These are phyloP conservation scores for Alloteropsis semialata DNA, from an alignment of 176 grass and related monocot species.

Conservation along the genomic window DNA sequence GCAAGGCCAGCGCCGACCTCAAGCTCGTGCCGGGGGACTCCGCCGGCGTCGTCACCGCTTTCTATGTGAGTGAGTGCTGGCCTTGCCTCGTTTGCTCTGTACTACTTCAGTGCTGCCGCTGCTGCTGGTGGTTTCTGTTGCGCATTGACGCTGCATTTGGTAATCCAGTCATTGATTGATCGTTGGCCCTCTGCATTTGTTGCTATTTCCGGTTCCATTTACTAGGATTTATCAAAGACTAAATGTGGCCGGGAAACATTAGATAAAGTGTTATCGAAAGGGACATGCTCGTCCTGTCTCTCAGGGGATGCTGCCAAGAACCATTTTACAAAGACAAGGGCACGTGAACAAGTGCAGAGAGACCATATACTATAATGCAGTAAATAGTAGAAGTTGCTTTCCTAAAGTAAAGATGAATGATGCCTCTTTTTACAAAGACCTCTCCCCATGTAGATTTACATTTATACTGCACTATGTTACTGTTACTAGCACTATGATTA, in stretches of 20 bases:
- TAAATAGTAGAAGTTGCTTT: neutral
- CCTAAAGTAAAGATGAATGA: conserved; percentile 8
- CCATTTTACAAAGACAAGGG: conserved; percentile 3
- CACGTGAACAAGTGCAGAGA: conserved; percentile 31
- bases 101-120: neutral
- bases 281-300: conserved; percentile 11
- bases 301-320: neutral
- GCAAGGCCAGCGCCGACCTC: conserved; percentile 72
- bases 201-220: neutral
- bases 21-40: conserved; percentile 94
- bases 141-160: neutral
- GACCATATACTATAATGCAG: neutral
- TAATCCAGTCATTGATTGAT: neutral
- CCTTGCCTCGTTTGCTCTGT: neutral
- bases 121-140: neutral
- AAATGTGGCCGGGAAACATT: neutral
- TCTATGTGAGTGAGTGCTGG: conserved; percentile 71
- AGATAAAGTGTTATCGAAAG: neutral
- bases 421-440: neutral
- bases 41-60: conserved; percentile 88
- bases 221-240: neutral
- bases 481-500: neutral
- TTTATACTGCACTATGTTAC: neutral
- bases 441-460: neutral
- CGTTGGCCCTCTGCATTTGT: neutral